phyloP scores from a whole-genome alignment of 1,139 yeast species.

The Debaryomycetaceae sp. region DNA sequence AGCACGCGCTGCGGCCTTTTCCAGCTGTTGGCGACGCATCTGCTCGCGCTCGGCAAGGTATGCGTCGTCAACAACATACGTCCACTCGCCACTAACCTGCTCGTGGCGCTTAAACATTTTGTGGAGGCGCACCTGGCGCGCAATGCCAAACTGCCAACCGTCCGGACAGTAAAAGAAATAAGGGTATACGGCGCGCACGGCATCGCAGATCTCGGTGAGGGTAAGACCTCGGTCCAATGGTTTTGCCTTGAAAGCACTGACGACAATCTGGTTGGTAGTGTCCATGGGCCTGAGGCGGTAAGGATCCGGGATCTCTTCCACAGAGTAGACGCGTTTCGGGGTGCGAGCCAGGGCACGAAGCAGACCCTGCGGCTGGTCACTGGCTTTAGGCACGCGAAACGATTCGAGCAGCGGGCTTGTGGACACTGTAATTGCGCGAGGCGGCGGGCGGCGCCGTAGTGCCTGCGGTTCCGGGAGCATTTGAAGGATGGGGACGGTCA shows the following conservation, averaged over 20 bases:
- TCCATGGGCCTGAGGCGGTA: slow-evolving; percentile 74
- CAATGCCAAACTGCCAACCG: slow-evolving; percentile 94
- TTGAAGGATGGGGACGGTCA: slow-evolving; percentile 24
- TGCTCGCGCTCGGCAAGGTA: slow-evolving; percentile 74
- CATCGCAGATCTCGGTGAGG: slow-evolving; percentile 73
- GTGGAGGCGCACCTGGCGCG: slow-evolving; percentile 79
- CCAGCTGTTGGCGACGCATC: slow-evolving; percentile 59
- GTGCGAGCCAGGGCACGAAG: slow-evolving; percentile 22
- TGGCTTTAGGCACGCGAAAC: slow-evolving; percentile 23
- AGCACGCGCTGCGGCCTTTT: slow-evolving; percentile 46
- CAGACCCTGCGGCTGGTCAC: slow-evolving; percentile 21
- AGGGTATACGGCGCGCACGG: slow-evolving; percentile 80
- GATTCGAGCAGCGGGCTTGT: slow-evolving; percentile 14
- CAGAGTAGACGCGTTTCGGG: slow-evolving; percentile 48
- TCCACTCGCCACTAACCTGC: slow-evolving; percentile 79
- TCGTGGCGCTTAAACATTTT: slow-evolving; percentile 71
- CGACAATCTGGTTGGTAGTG: slow-evolving; percentile 70
- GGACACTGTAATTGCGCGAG: slow-evolving; percentile 18
- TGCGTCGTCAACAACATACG: slow-evolving; percentile 84
- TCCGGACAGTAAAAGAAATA: slow-evolving; percentile 88
- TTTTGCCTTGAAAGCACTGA: slow-evolving; percentile 61
- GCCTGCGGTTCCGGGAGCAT: slow-evolving; percentile 13
- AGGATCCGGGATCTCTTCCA: slow-evolving; percentile 80
- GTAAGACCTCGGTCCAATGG: slow-evolving; percentile 65
- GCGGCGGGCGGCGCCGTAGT: slow-evolving; percentile 10